Conservation (phyloP, 2,329 filamentous ascomycete genomes). For the Claviceps paspali region DNA sequence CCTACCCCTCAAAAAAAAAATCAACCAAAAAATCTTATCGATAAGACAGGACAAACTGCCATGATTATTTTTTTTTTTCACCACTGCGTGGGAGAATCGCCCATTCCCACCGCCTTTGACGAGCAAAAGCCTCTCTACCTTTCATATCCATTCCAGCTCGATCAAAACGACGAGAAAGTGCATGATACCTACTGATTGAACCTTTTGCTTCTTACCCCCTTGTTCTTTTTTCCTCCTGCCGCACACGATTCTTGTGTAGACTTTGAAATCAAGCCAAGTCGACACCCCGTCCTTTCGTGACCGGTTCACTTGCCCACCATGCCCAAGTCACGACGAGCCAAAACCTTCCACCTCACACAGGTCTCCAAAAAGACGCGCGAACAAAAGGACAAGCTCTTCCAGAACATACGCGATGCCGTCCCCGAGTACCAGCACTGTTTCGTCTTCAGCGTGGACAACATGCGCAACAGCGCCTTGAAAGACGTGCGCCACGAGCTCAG, state of each 20-base stretch:
- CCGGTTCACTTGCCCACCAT: constrained; percentile 41
- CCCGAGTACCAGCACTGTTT: constrained; percentile 82
- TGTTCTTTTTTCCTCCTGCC: too few relatives aligned
- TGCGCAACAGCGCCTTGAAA: constrained; percentile 95
- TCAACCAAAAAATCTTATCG: constrained; percentile 2
- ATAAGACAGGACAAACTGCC: constrained; percentile 1
- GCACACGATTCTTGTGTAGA: not conserved
- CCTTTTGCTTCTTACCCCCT: too few relatives aligned
- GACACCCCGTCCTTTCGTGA: too few relatives aligned
- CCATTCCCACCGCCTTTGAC: not conserved
- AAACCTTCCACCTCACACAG: constrained; percentile 78
- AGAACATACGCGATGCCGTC: constrained; percentile 72
- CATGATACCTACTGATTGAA: too few relatives aligned
- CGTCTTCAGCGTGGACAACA: constrained; percentile 89
- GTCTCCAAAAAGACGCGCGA: constrained; percentile 87
- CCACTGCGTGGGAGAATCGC: not conserved
- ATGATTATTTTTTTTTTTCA: constrained; percentile 4
- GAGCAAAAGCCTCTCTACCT: not conserved
- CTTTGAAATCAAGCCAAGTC: too few relatives aligned
- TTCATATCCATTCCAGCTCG: not conserved
- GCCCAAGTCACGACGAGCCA: constrained; percentile 93
- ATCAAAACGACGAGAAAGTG: too few relatives aligned
- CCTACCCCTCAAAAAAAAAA: too few relatives aligned
- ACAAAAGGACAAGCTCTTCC: constrained; percentile 78
- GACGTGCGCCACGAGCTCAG: constrained; percentile 71